Evolutionary conservation across 352 stramenopile genomes (phyloP), one percentile per base, ranked within the genome.

Genomic region (Pythium folliculosum): DNA sequence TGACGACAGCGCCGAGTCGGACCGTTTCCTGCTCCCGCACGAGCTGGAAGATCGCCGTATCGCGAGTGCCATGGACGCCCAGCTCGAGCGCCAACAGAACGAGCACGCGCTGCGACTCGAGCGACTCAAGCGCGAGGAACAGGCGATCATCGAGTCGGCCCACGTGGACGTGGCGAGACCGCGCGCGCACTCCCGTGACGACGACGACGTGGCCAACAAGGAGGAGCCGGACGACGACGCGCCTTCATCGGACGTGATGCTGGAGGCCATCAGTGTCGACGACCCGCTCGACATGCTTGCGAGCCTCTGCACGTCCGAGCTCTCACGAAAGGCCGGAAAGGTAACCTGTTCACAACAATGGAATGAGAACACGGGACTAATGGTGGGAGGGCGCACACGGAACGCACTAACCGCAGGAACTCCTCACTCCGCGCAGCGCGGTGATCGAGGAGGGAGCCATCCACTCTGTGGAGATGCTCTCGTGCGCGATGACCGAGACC

Each of bases 11-110:
- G 38, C 8, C 38, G 38, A 44, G 5, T 19, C 38, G 9, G 38
- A 44, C 5, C 9, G 48, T 10, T 73, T 73, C 22, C 45, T 73
- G 25, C 27, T 73, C 12, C 67, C 67, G 23, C 67, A 73, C 53
- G 67, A 73, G 35, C 10, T 73, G 14, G 55, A 73, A 14, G 22
- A 23, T 9, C 67, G 54, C 21, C 67, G 60, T 47, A 73, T 63
- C n/a, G 17, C 43, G 21, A 43, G 21, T n/a, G 51, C 43, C 3
- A 22, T 52, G 22, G 22, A 50, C 10, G 43, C 25, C 10, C 27
- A 40, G 19, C 52, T 58, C 13, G 32, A 49, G 38, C 50, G 22
- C 16, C 35, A 63, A 16, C 14, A 54, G 12, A 7, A 5, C 2
- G 19, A 43, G 10, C 44, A 35, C 5, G 25, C 25, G 8, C 6